Base-by-base conservation (phyloP, 2,329 filamentous ascomycete genomes). In the Venturia carpophila region DNA sequence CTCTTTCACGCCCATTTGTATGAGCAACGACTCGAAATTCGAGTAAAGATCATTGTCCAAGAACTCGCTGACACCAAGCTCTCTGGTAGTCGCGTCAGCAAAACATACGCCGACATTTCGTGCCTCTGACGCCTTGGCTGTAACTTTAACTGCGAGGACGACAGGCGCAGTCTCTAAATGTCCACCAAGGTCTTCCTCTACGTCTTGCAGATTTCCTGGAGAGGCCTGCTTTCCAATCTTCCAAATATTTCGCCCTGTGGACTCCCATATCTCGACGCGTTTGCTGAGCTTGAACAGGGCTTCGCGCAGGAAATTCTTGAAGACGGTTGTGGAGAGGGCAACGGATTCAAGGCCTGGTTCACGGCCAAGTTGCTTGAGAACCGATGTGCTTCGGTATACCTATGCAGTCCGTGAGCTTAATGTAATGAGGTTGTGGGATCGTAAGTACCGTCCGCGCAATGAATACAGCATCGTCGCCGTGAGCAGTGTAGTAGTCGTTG, bases 371-470 rank as follows among this genome's bases (percentile, higher is more conserved):
- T 94, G 92, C 70, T 93, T 87, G 27, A 99, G 84, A 19, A 99
- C 94, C 0, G 94, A 96, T 1, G 92, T 97, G 5, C 94, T 97
- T 79, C 96, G 96, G 83, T 99, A 99, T 67, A 97, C 89, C 87
- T 90, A 64, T 37, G 64, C 1, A n/a, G 6, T 30, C 17, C 42
- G 27, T 39, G 60, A 60, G 66, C 43, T 39, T 47, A 43, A 37
- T 34, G 9, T 60, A 39, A 49, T 17, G 17, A 49, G 5, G 39
- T 3, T 27, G 13, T 41, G 17, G 3, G 27, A 39, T 41, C 39
- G n/a, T 49, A 64, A 39, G 27, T 76, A 89, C 88, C 21, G 88
- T 90, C 68, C 87, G 84, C 15, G 91, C 91, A 70, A 95, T 92
- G 74, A 92, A 92, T 69, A 84, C 85, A 63, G 91, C 91, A 85